Base-by-base conservation (phyloP, 2,329 filamentous ascomycete genomes). In the Orbilia quercus region DNA sequence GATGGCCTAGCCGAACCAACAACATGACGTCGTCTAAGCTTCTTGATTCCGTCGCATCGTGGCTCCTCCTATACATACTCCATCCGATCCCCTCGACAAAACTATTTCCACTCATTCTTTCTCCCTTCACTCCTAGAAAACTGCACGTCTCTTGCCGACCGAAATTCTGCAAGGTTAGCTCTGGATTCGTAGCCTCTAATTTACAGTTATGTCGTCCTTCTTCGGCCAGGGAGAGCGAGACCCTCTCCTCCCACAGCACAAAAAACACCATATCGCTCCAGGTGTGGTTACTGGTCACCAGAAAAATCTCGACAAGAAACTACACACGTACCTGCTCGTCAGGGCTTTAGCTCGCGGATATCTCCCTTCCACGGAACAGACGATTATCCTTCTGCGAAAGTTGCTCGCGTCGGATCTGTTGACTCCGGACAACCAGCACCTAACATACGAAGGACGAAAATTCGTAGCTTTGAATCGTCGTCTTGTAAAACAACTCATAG, bases 301-400 rank as follows among this genome's bases (percentile, higher is more conserved):
- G 84, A 85, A 88, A 51, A 84, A 88, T 77, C 85, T 96, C 69
- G 91, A 94, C 79, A 88, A 94, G 80, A 97, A 96, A 84, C 86
- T 98, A 73, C 94, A 96, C 82, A 89, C 89, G 23, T 97, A 96
- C 79, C 92, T 96, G 83, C 96, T 96, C 90, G 80, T 92, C 25
- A 87, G 91, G 59, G 94, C 94, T 62, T 80, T 97, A 7, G 86
- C 87, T 0, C 87, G 91, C 78, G 94, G 94, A 4, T 97, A 89
- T 81, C 93, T 98, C 90, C 94, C 94, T 50, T 95, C 91, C 4
- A 97, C 91, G 9, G 89, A 95, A 77, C 94, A 98, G 80, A 79
- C 86, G 76, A 90, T 95, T 77, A 83, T 89, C 79, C 92, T 96
- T 76, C 83, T 98, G 1, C 88, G 91, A 76, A 91, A 89, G 1